A percentile compares a stretch with the other conserved stretches of the same genome.
These are phyloP conservation scores for Globisporangium echinulatum DNA, from an alignment of 352 stramenopile species.

Conservation along the genomic window DNA sequence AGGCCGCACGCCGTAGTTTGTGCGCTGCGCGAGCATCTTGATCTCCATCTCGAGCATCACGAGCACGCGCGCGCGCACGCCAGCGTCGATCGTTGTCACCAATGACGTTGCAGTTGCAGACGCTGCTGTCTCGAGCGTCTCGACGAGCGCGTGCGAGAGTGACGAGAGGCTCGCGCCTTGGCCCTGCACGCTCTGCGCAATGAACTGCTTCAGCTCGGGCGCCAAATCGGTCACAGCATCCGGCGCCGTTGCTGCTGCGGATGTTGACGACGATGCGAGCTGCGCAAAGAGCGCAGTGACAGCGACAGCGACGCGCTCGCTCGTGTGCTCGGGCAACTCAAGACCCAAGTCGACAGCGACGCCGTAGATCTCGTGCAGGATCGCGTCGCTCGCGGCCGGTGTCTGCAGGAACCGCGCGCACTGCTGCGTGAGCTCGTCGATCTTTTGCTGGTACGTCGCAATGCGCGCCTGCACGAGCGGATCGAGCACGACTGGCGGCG, in stretches of 20 bases:
- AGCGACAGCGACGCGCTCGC: slow-evolving; percentile 7
- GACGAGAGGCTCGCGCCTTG: slow-evolving; percentile 29
- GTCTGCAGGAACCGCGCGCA: slow-evolving; percentile 29
- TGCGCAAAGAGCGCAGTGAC: slow-evolving; percentile 8
- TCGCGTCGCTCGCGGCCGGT: slow-evolving; percentile 19
- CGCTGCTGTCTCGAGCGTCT: slow-evolving; percentile 15
- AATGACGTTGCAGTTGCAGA: too few relatives aligned
- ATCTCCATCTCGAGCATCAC: slow-evolving; percentile 80
- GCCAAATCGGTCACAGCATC: slow-evolving; percentile 17
- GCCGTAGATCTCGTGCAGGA: slow-evolving; percentile 77
- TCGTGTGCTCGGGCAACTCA: slow-evolving; percentile 23
- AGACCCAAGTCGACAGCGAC: slow-evolving; percentile 34
- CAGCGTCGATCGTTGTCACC: slow-evolving; percentile 4
- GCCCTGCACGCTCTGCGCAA: slow-evolving; percentile 47
- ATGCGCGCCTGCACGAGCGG: slow-evolving; percentile 53
- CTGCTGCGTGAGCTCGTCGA: slow-evolving; percentile 53
- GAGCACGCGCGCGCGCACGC: slow-evolving; percentile 13
- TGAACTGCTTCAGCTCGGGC: slow-evolving; percentile 39
- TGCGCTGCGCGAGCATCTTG: slow-evolving; percentile 82
- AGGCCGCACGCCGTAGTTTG: slow-evolving; percentile 55
- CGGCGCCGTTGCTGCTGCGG: slow-evolving; percentile 10
- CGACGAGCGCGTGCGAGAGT: slow-evolving; percentile 26
- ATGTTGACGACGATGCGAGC: neutral
- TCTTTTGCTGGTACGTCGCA: slow-evolving; percentile 68
- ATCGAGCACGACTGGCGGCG: slow-evolving; percentile 31